These are phyloP conservation scores for Darksidea phi DNA, from an alignment of 495 filamentous ascomycete genomes.

Conservation along the genomic window DNA sequence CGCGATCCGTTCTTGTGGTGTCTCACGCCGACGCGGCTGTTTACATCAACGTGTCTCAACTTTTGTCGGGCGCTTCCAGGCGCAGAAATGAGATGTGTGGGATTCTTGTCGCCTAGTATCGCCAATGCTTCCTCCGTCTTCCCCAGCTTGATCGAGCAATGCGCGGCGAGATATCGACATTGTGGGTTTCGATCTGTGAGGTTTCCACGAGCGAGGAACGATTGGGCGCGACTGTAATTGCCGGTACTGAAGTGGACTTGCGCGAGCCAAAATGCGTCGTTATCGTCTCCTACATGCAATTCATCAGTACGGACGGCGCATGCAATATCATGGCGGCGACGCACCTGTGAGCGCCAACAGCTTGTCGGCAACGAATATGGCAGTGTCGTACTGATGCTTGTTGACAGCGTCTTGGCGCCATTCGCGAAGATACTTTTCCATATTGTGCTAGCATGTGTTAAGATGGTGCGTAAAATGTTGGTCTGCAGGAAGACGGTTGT, in stretches of 20 bases:
- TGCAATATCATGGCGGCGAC: slow-evolving; percentile 31
- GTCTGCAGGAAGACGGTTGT: not conserved
- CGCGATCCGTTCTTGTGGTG: slow-evolving; percentile 50
- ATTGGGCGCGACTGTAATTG: slow-evolving; percentile 86
- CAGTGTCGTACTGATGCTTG: slow-evolving; percentile 91
- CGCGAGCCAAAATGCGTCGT: slow-evolving; percentile 91
- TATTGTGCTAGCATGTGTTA: slow-evolving; percentile 39
- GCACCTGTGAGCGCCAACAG: slow-evolving; percentile 87
- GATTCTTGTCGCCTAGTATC: slow-evolving; percentile 89
- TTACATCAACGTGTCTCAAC: slow-evolving; percentile 47
- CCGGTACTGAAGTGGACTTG: slow-evolving; percentile 92
- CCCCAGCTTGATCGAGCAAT: slow-evolving; percentile 87
- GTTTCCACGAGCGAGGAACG: slow-evolving; percentile 80
- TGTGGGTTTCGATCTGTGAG: slow-evolving; percentile 76
- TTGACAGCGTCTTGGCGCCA: slow-evolving; percentile 93
- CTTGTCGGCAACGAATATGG: slow-evolving; percentile 96
- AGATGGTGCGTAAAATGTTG: not conserved
- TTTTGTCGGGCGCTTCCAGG: slow-evolving; percentile 63
- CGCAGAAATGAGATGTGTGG: slow-evolving; percentile 75
- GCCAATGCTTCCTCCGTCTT: slow-evolving; percentile 84
- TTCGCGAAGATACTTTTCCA: slow-evolving; percentile 87
- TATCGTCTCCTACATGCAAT: slow-evolving; percentile 66
- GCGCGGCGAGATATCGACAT: slow-evolving; percentile 86
- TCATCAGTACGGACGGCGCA: slow-evolving; percentile 10
- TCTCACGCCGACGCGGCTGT: slow-evolving; percentile 43